Evolutionary conservation across 371 early-diverging fungal genomes (phyloP).

Genomic region (Nosema granulosis): DNA sequence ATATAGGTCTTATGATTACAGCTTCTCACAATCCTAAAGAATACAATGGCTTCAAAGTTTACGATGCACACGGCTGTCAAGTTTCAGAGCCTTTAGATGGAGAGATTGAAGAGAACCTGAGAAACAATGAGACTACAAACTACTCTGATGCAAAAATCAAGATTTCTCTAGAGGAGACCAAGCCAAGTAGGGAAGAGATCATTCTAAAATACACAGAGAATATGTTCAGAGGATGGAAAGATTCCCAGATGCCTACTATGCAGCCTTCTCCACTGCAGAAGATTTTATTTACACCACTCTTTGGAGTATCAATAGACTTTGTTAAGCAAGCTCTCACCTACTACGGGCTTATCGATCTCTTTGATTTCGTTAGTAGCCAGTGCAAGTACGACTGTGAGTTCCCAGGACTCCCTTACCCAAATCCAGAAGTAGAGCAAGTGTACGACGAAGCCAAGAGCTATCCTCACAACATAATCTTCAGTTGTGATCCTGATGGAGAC

Average conservation of each 20-base stretch:
- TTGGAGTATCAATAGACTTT: conserved; percentile 20
- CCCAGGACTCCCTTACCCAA: conserved; percentile 17
- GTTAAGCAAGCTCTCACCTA: neutral
- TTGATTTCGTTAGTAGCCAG: conserved; percentile 9
- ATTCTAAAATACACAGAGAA: neutral
- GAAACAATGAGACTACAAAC: neutral
- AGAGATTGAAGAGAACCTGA: neutral
- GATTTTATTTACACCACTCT: conserved; percentile 8
- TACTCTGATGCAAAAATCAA: too few species aligned
- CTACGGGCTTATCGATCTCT: neutral
- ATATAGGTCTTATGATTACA: conserved; percentile 94
- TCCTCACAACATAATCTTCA: conserved; percentile 11
- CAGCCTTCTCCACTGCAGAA: neutral
- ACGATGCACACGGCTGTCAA: conserved; percentile 80
- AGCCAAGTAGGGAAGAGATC: neutral
- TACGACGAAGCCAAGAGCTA: neutral
- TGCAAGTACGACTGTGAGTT: neutral
- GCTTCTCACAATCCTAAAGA: conserved; percentile 93
- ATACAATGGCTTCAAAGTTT: conserved; percentile 97
- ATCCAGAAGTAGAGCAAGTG: conserved; percentile 13
- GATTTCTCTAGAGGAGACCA: too few species aligned
- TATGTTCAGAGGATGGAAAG: neutral
- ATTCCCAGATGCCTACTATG: neutral
- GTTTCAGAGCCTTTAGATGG: neutral
- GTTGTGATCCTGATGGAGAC: conserved; percentile 49